Evolutionary conservation across 2,329 filamentous ascomycete genomes (phyloP), one percentile per base, ranked within the genome.

Genomic region (Fonsecaea pugnacius): DNA sequence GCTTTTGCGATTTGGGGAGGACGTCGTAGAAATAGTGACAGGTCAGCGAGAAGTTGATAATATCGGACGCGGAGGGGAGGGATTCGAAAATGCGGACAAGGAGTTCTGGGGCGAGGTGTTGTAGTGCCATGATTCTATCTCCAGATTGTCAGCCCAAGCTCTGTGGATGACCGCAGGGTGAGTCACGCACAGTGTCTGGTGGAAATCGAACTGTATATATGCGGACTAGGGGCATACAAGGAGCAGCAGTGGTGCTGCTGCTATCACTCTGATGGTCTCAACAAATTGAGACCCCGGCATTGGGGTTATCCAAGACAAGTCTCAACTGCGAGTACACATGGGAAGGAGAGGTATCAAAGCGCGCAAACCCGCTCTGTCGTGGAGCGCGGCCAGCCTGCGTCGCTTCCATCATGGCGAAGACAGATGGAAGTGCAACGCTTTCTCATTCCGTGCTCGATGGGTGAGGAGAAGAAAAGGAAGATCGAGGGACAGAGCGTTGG

Each of bases 91-190:
- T 78, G 62, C 86, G 83, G 66, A 83, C 78, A 63, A 87, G 71
- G 60, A 87, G 80, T 76, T 88, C 86, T 71, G 83, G 85, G 27
- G 86, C 80, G 30, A 88, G 77, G 59, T 79, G 71, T 70, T 84
- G 78, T 76, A 87, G 79, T 58, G 79, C 71, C 85, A 87, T 88
- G 57, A 8, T 59, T 59, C 46, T 58, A 43, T 48, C 12, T 24
- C 14, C 24, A 30, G 27, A 30, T 30, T 33, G 38, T 58, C 30
- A 58, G 40, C 40, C 14, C 21, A 43, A 10, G 54, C 10, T 18
- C 38, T 46, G 36, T 12, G 12, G 14, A 27, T 5, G 14, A 14
- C 12, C 16, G 38, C 16, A 43, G 18, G 27, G 18, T 24, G 16
- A 9, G 18, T 12, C 6, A 58, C 38, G 9, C 35, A 58, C 55